These are phyloP conservation scores for Leccinum barrowsii DNA, from an alignment of 768 basidiomycete genomes.

Conservation along the genomic window DNA sequence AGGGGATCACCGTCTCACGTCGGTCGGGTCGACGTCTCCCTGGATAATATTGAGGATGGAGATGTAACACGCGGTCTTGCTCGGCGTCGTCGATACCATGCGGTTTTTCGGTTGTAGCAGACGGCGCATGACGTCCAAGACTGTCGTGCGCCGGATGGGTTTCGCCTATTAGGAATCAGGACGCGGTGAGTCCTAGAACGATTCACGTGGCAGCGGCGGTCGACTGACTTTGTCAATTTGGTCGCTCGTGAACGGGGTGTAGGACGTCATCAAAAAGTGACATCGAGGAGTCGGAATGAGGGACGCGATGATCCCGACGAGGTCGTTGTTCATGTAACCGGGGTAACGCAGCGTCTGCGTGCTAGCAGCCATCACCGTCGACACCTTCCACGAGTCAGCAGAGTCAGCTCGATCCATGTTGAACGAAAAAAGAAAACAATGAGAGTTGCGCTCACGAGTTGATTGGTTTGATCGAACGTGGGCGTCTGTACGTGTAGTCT, in stretches of 20 bases:
- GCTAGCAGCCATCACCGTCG: conserved; percentile 97
- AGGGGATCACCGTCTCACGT: conserved; percentile 45
- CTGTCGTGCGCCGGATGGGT: conserved; percentile 92
- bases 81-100: conserved; percentile 93
- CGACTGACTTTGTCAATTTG: conserved; percentile 84
- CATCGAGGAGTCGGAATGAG: conserved; percentile 96
- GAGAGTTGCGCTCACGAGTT: conserved; percentile 52
- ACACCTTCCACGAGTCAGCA: conserved; percentile 51
- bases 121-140: conserved; percentile 97
- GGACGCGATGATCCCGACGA: conserved; percentile 94
- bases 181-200: neutral
- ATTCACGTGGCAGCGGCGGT: neutral
- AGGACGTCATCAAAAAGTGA: conserved; percentile 98
- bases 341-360: conserved; percentile 97
- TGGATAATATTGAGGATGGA: conserved; percentile 98
- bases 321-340: conserved; percentile 99
- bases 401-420: neutral
- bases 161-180: conserved; percentile 68
- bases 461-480: conserved; percentile 89
- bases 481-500: conserved; percentile 84
- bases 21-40: conserved; percentile 97
- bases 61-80: conserved; percentile 93
- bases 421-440: neutral
- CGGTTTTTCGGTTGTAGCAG: conserved; percentile 97
- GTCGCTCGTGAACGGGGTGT: conserved; percentile 97